Base-by-base conservation (phyloP, 345 rosid genomes). In the Laguncularia racemosa region DNA sequence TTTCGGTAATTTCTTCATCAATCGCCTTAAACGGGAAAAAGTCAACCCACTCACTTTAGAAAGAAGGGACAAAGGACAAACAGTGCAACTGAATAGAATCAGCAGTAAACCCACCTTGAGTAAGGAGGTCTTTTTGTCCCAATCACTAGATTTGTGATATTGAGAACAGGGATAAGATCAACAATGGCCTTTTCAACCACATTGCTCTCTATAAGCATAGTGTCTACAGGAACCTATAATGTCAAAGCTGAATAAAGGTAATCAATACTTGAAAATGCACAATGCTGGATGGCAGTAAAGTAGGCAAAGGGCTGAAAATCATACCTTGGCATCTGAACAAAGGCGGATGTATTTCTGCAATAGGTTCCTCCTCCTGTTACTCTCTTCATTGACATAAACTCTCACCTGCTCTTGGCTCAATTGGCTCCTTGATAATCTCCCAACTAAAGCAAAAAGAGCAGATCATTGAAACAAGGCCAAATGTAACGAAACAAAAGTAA, bases 111-210 rank as follows among this genome's bases (percentile, higher is more conserved):
- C 13, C 60, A 81, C 85, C 80, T 71, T 15, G 85, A 64, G 49
- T n/a, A 49, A 46, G 80, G 84, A 0, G 59, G 44, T 9, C 51
- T 55, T 43, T 74, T 84, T 16, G 72, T 56, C 65, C 91, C 87
- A n/a, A 84, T 70, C 65, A 84, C 79, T 43, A 84, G 82, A 50
- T 56, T 68, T 50, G 76, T 74, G 28, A 84, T 72, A 71, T 81
- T 79, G 61, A 79, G 79, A 48, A 81, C 78, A 48, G 91, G 72
- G 19, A 84, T 84, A 44, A 84, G 83, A 48, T 76, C 81, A n/a
- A 81, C 67, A 50, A 84, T 60, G 21, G 87, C 77, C 72, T 79
- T 73, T 14, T 73, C 69, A 6, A 67, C 68, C 49, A 44, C 56
- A 19, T 56, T 59, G 70, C 80, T 72, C 71, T 84, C 84, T 44